phyloP scores from a whole-genome alignment of 768 basidiomycete species.

The Flagelloscypha sp. region DNA sequence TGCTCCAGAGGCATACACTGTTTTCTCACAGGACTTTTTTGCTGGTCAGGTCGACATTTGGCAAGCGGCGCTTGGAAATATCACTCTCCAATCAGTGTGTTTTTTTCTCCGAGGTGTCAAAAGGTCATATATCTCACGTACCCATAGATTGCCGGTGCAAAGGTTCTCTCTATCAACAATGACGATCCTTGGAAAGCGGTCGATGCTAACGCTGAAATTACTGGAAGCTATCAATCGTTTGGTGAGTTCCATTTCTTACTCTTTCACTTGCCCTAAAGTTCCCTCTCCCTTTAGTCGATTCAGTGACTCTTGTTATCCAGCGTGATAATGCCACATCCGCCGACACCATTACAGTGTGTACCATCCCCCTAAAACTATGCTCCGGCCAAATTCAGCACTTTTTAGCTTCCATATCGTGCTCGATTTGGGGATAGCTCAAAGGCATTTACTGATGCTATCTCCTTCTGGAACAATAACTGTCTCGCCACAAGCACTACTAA shows the following conservation, averaged over 20 bases:
- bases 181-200: conserved; percentile 22
- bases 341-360: conserved; percentile 38
- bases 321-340: conserved; percentile 27
- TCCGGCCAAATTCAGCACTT: not conserved
- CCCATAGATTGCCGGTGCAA: conserved; percentile 24
- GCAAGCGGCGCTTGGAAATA: conserved; percentile 22
- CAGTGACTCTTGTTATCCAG: conserved; percentile 38
- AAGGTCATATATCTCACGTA: too few species aligned
- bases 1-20: conserved; percentile 24
- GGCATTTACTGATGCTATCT: conserved; percentile 39
- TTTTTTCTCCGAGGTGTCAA: too few species aligned
- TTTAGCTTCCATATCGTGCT: conserved; percentile 50
- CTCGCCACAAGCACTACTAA: conserved; percentile 41
- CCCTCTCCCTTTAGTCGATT: conserved; percentile 41
- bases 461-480: conserved; percentile 48
- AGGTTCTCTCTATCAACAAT: conserved; percentile 24
- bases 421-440: conserved; percentile 37
- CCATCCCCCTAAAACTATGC: not conserved
- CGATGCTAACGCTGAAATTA: conserved; percentile 21
- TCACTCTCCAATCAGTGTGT: conserved; percentile 38
- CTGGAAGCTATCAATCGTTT: conserved; percentile 23
- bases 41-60: conserved; percentile 19
- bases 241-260: too few species aligned
- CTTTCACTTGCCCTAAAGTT: conserved; percentile 9
- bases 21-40: conserved; percentile 19